Conservation (phyloP, 352 stramenopile genomes). For the Pythium sukuiense region DNA sequence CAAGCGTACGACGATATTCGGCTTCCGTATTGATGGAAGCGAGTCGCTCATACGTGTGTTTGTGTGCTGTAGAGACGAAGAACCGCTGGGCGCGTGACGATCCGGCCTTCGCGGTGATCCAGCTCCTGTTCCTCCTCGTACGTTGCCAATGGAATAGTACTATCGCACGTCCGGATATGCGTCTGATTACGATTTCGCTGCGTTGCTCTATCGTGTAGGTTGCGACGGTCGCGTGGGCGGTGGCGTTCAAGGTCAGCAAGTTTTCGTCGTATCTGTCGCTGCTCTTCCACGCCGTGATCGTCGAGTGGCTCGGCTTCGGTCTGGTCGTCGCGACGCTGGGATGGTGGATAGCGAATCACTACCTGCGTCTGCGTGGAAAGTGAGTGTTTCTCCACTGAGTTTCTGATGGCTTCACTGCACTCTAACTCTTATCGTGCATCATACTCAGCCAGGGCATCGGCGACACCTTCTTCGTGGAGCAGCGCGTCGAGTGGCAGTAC, state of each 20-base stretch:
- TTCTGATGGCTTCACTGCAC: background rate
- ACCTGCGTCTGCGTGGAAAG: conserved; percentile 61
- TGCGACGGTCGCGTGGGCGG: conserved; percentile 74
- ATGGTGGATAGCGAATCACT: conserved; percentile 78
- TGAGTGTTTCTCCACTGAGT: conserved; percentile 24
- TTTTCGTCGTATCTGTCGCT: conserved; percentile 54
- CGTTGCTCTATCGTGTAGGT: conserved; percentile 22
- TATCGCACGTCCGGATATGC: background rate
- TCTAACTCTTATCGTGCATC: background rate
- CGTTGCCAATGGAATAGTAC: background rate
- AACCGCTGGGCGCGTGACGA: conserved; percentile 98
- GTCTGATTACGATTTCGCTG: background rate
- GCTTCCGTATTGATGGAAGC: too few species aligned
- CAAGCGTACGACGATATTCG: conserved; percentile 36
- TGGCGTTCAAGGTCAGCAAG: conserved; percentile 68
- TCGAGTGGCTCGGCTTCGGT: conserved; percentile 83
- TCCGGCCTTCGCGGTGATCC: conserved; percentile 95
- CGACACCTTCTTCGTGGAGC: conserved; percentile 91
- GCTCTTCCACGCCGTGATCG: conserved; percentile 73
- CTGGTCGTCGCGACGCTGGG: conserved; percentile 67
- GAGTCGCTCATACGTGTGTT: background rate
- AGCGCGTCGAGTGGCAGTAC: conserved; percentile 99
- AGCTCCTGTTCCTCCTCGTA: conserved; percentile 90
- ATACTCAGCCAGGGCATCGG: conserved; percentile 55
- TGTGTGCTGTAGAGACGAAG: conserved; percentile 88